These are phyloP conservation scores for Magnaporthiopsis rhizophila DNA, from an alignment of 2,329 filamentous ascomycete species.

Conservation along the genomic window DNA sequence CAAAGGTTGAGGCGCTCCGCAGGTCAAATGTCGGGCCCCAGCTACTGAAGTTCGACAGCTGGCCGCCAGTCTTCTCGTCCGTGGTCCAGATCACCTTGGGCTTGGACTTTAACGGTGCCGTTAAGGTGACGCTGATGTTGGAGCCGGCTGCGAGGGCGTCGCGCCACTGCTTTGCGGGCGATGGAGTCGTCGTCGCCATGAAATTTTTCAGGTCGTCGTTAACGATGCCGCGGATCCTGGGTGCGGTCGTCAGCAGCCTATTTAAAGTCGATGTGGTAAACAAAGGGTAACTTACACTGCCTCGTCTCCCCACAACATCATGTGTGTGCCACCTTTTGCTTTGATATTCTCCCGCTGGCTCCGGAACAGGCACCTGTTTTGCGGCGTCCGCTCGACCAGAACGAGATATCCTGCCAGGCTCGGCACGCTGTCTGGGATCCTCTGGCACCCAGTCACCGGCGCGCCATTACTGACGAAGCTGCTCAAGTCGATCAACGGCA, in stretches of 20 bases:
- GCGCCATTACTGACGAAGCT: neutral
- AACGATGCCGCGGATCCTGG: slow-evolving; percentile 1
- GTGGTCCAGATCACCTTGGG: slow-evolving; percentile 18
- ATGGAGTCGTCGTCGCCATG: neutral
- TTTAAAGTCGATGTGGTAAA: neutral
- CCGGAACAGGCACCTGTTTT: neutral
- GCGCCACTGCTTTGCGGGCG: slow-evolving; percentile 17
- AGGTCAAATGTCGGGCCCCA: slow-evolving; percentile 5
- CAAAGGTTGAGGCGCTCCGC: slow-evolving; percentile 11
- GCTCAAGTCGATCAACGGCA: neutral
- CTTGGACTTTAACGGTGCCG: slow-evolving; percentile 21
- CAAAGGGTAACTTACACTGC: neutral
- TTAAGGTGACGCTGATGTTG: slow-evolving; percentile 26
- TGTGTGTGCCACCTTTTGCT: neutral
- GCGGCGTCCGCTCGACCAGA: neutral
- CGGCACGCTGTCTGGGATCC: neutral
- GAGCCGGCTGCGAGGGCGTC: slow-evolving; percentile 28
- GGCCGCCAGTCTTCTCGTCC: neutral
- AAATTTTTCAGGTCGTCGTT: slow-evolving; percentile 4
- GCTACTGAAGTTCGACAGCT: neutral
- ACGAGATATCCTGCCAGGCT: neutral
- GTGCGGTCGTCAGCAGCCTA: neutral
- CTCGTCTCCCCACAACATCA: neutral
- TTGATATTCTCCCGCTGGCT: slow-evolving; percentile 1
- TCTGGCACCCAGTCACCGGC: neutral